Evolutionary conservation across 139 green algal genomes (phyloP).

Genomic region (Yamagishiella unicocca): DNA sequence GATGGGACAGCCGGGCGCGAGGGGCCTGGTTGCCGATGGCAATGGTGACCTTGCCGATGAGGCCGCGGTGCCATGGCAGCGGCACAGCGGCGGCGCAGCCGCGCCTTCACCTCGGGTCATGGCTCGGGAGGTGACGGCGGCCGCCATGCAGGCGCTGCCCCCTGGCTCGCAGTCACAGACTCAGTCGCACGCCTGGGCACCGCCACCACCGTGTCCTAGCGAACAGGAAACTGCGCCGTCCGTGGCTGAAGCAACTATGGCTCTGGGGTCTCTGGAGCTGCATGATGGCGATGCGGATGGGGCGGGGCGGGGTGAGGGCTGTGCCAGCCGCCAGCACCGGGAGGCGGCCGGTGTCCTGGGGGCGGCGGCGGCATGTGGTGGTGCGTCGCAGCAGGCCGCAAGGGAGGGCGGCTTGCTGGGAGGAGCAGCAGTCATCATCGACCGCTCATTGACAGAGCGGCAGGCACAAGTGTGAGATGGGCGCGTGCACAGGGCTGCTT

Average conservation of each 20-base stretch:
- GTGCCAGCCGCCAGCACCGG: too few species aligned
- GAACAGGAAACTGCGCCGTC: background rate
- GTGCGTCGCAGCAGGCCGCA: too few species aligned
- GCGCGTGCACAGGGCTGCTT: background rate
- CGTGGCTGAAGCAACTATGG: background rate
- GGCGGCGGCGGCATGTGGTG: too few species aligned
- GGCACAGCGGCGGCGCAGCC: background rate
- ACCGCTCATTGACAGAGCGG: background rate
- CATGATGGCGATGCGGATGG: background rate
- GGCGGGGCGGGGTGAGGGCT: too few species aligned
- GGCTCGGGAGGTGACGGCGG: background rate
- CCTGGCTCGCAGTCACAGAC: background rate
- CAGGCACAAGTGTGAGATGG: background rate
- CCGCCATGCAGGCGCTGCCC: constrained; percentile 2
- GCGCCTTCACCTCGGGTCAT: background rate
- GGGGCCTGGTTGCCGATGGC: background rate
- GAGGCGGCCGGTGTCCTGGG: too few species aligned
- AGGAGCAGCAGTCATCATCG: constrained; percentile 15
- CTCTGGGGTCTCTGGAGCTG: constrained; percentile 21
- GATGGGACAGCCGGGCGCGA: too few species aligned
- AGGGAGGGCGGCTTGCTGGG: background rate
- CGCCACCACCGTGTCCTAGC: too few species aligned
- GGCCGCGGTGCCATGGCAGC: background rate
- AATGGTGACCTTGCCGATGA: background rate
- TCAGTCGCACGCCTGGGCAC: background rate